Conservation (phyloP, 2,329 filamentous ascomycete genomes). For the Chaetomiaceae sp. region DNA sequence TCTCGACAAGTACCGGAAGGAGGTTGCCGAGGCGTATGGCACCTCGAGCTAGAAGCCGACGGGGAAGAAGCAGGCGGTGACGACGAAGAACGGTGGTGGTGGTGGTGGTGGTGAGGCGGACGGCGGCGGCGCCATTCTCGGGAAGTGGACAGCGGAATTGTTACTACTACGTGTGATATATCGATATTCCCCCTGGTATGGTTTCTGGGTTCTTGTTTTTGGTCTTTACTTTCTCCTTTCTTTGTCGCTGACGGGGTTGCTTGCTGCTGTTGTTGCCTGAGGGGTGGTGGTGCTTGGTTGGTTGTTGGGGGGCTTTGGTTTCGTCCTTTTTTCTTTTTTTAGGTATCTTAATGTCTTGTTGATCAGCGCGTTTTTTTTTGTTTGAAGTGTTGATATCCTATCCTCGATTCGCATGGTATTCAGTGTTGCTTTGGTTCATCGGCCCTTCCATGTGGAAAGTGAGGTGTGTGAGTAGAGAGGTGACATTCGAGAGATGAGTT, state of each 20-base stretch:
- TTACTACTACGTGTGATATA: constrained; percentile 15
- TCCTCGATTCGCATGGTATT: no score
- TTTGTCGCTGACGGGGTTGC: not conserved
- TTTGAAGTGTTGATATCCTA: no score
- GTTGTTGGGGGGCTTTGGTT: not conserved
- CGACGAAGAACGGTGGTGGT: not conserved
- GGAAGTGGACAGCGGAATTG: not conserved
- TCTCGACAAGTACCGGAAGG: constrained; percentile 54
- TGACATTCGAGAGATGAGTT: no score
- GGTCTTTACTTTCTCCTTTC: not conserved
- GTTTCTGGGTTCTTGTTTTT: constrained; percentile 1
- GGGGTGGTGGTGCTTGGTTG: not conserved
- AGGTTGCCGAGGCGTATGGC: constrained; percentile 58
- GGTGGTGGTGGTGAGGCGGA: no score
- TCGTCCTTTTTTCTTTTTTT: no score
- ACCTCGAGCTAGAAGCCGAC: constrained; percentile 17
- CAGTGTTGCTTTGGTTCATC: no score
- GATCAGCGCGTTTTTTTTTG: not conserved
- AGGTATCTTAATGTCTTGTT: not conserved
- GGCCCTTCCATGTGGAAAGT: no score
- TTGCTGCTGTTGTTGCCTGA: not conserved
- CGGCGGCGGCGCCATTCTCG: no score
- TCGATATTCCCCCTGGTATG: not conserved
- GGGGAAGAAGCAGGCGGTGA: not conserved
- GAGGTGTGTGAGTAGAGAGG: no score